Evolutionary conservation across 2,329 filamentous ascomycete genomes (phyloP).

Genomic region (Cordyceps cicadae): DNA sequence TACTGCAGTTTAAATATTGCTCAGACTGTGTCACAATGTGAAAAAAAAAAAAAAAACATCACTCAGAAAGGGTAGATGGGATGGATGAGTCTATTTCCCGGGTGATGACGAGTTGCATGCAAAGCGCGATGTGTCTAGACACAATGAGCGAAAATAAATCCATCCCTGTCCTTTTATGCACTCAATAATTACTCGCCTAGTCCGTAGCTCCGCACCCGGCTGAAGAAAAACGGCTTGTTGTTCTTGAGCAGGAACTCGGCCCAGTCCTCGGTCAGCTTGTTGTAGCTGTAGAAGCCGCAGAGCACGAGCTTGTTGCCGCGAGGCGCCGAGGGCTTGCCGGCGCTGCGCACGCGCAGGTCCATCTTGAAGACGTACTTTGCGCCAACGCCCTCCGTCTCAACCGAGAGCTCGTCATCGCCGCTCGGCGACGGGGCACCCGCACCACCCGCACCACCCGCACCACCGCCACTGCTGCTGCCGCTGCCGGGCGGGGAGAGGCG

Average conservation of each 20-base stretch:
- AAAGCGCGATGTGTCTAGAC: neutral
- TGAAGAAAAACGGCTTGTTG: constrained; percentile 59
- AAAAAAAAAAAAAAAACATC: neutral
- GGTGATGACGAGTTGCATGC: neutral
- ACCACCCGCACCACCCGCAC: constrained; percentile 25
- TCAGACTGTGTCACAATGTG: neutral
- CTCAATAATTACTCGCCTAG: constrained; percentile 25
- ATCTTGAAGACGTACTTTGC: constrained; percentile 78
- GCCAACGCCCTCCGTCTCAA: constrained; percentile 80
- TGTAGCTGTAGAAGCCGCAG: constrained; percentile 88
- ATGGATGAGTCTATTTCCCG: neutral
- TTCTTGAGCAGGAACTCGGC: constrained; percentile 64
- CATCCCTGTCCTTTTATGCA: neutral
- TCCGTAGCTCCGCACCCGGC: constrained; percentile 55
- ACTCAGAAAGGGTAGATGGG: neutral
- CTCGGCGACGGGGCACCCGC: constrained; percentile 20
- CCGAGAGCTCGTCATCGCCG: constrained; percentile 59
- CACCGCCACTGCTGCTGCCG: neutral
- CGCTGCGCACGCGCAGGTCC: constrained; percentile 62
- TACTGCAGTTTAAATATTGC: neutral
- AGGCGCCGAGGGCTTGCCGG: constrained; percentile 45
- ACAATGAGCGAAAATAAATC: neutral
- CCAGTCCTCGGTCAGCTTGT: constrained; percentile 84
- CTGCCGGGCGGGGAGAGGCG: constrained; percentile 27
- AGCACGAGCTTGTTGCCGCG: constrained; percentile 83